phyloP scores from a whole-genome alignment of 140 eudicot species.

The Oenanthe javanica region DNA sequence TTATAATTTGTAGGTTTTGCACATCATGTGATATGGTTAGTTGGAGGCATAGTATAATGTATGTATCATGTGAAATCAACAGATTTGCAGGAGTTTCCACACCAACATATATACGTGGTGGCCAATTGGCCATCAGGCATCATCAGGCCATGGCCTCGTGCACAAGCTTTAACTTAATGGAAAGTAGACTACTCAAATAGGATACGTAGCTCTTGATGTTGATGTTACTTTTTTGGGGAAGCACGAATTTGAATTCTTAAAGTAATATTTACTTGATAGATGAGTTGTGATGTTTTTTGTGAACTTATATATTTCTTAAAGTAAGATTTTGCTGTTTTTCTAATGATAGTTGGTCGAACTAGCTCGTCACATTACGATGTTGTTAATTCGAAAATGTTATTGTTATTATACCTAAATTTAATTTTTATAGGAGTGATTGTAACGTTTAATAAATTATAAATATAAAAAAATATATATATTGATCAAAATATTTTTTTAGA shows the following conservation, averaged over 20 bases:
- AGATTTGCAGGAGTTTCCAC: neutral
- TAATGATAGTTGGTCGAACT: no score
- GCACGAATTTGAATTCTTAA: neutral
- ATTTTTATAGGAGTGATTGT: no score
- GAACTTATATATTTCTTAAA: no score
- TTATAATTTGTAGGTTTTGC: neutral
- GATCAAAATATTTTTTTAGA: no score
- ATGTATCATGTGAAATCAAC: neutral
- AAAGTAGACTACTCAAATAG: neutral
- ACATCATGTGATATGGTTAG: neutral
- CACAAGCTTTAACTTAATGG: neutral
- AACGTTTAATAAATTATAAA: no score
- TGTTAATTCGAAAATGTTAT: no score
- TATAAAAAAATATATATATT: no score
- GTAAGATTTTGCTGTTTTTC: no score
- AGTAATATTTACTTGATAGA: no score
- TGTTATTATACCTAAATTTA: no score
- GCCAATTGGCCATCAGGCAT: neutral
- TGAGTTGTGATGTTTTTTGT: no score
- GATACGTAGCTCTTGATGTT: neutral
- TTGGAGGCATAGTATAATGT: neutral
- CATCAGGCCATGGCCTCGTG: neutral
- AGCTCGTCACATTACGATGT: no score
- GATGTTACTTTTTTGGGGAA: neutral
- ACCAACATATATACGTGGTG: neutral